phyloP scores from a whole-genome alignment of 768 basidiomycete genomes.

The Leccinum subgranulosum region DNA sequence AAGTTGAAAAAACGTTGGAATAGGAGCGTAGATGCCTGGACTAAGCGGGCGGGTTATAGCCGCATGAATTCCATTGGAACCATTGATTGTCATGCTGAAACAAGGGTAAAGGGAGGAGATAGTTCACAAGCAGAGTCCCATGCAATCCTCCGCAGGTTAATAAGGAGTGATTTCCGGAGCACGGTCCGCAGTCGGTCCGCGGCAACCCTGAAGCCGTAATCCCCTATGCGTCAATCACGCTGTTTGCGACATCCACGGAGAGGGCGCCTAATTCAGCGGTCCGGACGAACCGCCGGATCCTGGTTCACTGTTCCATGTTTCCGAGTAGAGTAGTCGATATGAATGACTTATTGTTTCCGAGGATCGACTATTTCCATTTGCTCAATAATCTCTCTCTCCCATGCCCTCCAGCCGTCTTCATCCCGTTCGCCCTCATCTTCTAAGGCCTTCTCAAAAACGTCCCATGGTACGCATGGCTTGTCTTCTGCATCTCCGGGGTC shows the following conservation, averaged over 20 bases:
- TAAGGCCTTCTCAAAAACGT: slow-evolving; percentile 62
- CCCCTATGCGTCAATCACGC: not conserved
- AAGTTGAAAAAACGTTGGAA: slow-evolving; percentile 80
- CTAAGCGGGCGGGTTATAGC: slow-evolving; percentile 52
- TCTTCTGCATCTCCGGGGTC: slow-evolving; percentile 51
- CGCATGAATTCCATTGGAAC: slow-evolving; percentile 16
- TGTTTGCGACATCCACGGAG: not conserved
- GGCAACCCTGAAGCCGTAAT: not conserved
- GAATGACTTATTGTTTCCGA: slow-evolving; percentile 10
- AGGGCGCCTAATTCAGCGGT: not conserved
- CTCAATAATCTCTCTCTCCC: slow-evolving; percentile 81
- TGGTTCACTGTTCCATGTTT: too few species aligned
- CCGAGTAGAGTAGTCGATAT: too few species aligned
- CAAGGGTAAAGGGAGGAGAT: not conserved
- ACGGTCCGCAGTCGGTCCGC: slow-evolving; percentile 16
- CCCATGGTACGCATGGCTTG: slow-evolving; percentile 67
- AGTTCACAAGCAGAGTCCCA: not conserved
- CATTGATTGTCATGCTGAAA: slow-evolving; percentile 38
- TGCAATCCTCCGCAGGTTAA: not conserved
- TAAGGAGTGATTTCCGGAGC: slow-evolving; percentile 2
- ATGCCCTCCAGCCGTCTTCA: slow-evolving; percentile 66
- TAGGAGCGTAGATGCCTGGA: slow-evolving; percentile 80
- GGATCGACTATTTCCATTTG: slow-evolving; percentile 56
- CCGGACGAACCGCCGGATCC: not conserved
- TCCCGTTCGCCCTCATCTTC: slow-evolving; percentile 51